Evolutionary conservation across 352 stramenopile genomes (phyloP), one percentile per base, ranked within the genome.

Genomic region (Phytophthora citrophthora): DNA sequence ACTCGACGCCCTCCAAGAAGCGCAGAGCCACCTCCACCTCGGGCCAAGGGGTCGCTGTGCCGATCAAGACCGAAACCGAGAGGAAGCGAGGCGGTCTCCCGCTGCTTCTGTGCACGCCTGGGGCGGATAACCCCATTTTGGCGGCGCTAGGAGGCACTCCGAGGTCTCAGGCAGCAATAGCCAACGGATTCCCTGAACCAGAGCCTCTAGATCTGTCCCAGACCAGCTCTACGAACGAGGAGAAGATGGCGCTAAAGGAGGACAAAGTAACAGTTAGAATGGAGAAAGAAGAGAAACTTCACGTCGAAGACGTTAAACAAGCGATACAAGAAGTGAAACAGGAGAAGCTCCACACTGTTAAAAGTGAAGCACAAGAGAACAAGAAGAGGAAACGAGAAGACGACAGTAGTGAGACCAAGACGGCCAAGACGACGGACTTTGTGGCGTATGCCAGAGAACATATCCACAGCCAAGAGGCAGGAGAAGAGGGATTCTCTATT

Each of bases 401-500:
- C 4, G 60, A 73, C 23, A 60, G 10, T 49, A 32, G 13, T 41
- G 36, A 18, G n/a, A 18, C 5, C n/a, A 41, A 41, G 1, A 61
- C 54, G 18, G 29, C 16, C 13, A 64, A 63, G 48, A 54, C 64
- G 31, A 29, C 62, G 51, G 70, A 81, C 46, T 91, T 88, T 49
- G 81, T 92, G 47, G 85, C 81, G 12, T 93, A 93, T 62, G 79
- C 85, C 11, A 70, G 85, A 29, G 85, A 93, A 61, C 85, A 94
- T 41, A 74, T 94, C 16, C 83, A 94, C 60, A 92, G 72, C 60
- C 85, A 94, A 56, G 85, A 94, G 70, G 61, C 76, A 16, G 87
- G 84, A 2, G 87, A 95, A 31, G 87, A 95, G 68, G 85, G 83
- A 4, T 92, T 93, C 49, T 93, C 85, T 15, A 95, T 95, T 45